Evolutionary conservation across 1,284 basidiomycete species (phyloP), one percentile per base, ranked within the genome.

Genomic region (Pseudozyma sp.): DNA sequence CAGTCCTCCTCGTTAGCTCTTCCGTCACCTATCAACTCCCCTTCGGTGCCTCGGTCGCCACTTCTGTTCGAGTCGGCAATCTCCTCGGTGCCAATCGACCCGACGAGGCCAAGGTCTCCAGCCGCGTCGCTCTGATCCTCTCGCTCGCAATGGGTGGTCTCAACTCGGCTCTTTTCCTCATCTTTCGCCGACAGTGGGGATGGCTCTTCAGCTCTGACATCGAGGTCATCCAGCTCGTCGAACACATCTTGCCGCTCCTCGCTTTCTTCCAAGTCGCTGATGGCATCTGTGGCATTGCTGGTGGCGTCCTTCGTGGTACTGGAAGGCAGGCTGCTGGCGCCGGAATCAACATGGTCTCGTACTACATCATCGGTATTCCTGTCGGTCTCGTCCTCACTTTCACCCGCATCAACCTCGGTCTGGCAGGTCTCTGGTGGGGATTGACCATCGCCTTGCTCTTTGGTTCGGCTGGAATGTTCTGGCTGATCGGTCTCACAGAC

Each of bases 181-280:
- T 88, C 13, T 93, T 93, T 87, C 88, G 92, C 7, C 85, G 90
- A 39, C 87, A 87, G 5, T 94, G 93, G 92, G 93, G 89, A 3
- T 90, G 91, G 80, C 85, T 95, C 25, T 97, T 96, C 88, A 96
- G 94, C 79, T 87, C 90, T 59, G 94, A 96, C 85, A 88, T 89
- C 89, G 90, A 86, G 76, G 91, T 93, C 6, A 88, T 91, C 36
- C 60, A 73, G 5, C 86, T 92, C 14, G 92, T 93, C 21, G 90
- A 92, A 5, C 85, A 87, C 0, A 91, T 94, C 60, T 85, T 95
- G 45, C 92, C 93, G 0, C 80, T 92, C n/a, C 85, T 86, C 52
- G 87, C 88, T 5, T 90, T 92, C 10, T 88, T 93, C 39, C 80
- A 82, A 61, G 89, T 93, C 2, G 65, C 91, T 64, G 94, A 95